Conservation (phyloP, 2,329 filamentous ascomycete species). For the Pseudogymnoascus sp. region DNA sequence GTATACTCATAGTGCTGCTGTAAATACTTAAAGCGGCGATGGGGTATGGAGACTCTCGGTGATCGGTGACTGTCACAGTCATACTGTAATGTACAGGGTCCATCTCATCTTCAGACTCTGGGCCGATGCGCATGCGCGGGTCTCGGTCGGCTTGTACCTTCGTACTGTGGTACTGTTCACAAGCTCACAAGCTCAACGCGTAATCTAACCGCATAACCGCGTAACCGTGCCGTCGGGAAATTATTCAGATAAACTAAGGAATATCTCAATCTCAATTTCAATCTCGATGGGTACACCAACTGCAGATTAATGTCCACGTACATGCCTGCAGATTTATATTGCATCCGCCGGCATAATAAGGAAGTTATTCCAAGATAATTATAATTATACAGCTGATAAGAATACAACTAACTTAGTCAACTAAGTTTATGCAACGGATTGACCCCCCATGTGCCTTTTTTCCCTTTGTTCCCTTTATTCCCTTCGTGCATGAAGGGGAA, state of each 20-base stretch:
- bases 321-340: background rate
- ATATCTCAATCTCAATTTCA: slow-evolving; percentile 4
- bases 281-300: background rate
- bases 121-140: background rate
- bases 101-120: background rate
- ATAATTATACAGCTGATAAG: background rate
- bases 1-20: background rate
- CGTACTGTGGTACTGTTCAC: background rate
- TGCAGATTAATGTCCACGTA: background rate
- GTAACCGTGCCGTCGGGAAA: background rate
- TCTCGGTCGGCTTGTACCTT: background rate
- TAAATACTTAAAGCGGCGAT: background rate
- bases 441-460: background rate
- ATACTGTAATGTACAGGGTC: background rate
- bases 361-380: background rate
- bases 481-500: slow-evolving; percentile 1
- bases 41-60: background rate
- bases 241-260: background rate
- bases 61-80: too few species aligned
- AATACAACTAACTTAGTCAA: too few species aligned
- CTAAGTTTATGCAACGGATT: background rate
- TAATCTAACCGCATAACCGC: background rate
- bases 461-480: background rate
- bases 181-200: background rate
- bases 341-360: background rate